Evolutionary conservation across 306 rosid species (phyloP).

Genomic region (Quercus parvula): DNA sequence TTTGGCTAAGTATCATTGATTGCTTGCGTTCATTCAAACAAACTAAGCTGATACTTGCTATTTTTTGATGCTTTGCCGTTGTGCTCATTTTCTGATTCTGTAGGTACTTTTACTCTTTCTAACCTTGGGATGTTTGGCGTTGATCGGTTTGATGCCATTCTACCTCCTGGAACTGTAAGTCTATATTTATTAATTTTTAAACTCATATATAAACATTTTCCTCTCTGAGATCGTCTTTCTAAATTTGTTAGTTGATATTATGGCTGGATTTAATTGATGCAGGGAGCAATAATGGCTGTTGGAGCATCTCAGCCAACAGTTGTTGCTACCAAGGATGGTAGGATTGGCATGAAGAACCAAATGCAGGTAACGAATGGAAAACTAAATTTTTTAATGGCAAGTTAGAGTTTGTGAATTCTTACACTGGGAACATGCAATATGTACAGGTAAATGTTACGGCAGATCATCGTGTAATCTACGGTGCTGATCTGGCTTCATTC

Average conservation of each 20-base stretch:
- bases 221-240: not conserved
- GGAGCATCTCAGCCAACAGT: conserved; percentile 78
- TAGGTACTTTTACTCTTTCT: conserved; percentile 92
- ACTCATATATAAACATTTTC: not conserved
- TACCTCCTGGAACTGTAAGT: conserved; percentile 92
- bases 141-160: conserved; percentile 95
- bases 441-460: conserved; percentile 92
- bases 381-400: not conserved
- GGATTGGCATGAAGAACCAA: conserved; percentile 84
- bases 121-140: conserved; percentile 99
- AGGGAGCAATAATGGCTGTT: conserved; percentile 99
- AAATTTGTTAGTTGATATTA: not conserved
- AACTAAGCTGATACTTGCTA: not conserved
- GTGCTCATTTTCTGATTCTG: conserved; percentile 18
- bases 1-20: not conserved
- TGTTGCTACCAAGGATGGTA: conserved; percentile 89
- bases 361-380: conserved; percentile 68
- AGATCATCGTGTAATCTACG: conserved; percentile 96
- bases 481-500: conserved; percentile 89
- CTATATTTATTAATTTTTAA: conserved; percentile 11
- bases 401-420: conserved; percentile 12
- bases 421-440: conserved; percentile 15
- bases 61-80: conserved; percentile 8
- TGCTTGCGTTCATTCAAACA: not conserved
- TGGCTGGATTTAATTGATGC: conserved; percentile 20